Evolutionary conservation across 1,139 yeast genomes (phyloP).

Genomic region (Magnusiomyces suaveolens): DNA sequence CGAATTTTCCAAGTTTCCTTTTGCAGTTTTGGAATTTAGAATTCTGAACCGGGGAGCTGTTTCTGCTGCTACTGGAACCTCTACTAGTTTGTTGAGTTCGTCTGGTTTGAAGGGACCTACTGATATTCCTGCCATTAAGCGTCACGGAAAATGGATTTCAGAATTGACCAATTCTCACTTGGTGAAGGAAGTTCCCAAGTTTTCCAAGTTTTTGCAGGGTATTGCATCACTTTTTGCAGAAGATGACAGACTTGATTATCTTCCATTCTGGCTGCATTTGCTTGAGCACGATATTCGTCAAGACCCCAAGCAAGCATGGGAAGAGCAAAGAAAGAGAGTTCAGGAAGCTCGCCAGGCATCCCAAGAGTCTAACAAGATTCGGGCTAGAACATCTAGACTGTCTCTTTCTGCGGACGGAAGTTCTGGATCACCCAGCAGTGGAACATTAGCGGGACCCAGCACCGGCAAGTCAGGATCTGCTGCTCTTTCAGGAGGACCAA

Average conservation of each 20-base stretch:
- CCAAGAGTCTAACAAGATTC: slow-evolving; percentile 16
- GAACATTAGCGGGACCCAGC: slow-evolving; percentile 2
- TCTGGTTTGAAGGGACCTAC: slow-evolving; percentile 7
- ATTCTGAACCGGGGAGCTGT: slow-evolving; percentile 30
- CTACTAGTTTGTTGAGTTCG: not conserved
- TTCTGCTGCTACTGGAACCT: slow-evolving; percentile 14
- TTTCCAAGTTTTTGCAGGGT: slow-evolving; percentile 85
- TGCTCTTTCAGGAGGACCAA: slow-evolving; percentile 2
- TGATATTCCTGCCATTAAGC: slow-evolving; percentile 32
- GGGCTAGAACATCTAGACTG: slow-evolving; percentile 8
- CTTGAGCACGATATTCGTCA: slow-evolving; percentile 70
- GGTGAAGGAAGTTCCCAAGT: slow-evolving; percentile 84
- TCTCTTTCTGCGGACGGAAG: slow-evolving; percentile 1
- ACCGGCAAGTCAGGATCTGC: slow-evolving; percentile 11
- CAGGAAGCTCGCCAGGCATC: slow-evolving; percentile 20
- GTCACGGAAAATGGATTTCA: slow-evolving; percentile 68
- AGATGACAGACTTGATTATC: slow-evolving; percentile 77
- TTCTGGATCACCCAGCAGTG: not conserved
- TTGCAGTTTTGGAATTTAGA: slow-evolving; percentile 83
- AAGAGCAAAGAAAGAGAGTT: slow-evolving; percentile 35
- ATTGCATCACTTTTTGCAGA: slow-evolving; percentile 79
- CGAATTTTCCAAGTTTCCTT: slow-evolving; percentile 79
- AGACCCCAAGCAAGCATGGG: slow-evolving; percentile 66
- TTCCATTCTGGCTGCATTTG: slow-evolving; percentile 94
- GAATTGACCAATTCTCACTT: slow-evolving; percentile 77